phyloP scores from a whole-genome alignment of 768 basidiomycete genomes.

The Rubroboletus satanas region DNA sequence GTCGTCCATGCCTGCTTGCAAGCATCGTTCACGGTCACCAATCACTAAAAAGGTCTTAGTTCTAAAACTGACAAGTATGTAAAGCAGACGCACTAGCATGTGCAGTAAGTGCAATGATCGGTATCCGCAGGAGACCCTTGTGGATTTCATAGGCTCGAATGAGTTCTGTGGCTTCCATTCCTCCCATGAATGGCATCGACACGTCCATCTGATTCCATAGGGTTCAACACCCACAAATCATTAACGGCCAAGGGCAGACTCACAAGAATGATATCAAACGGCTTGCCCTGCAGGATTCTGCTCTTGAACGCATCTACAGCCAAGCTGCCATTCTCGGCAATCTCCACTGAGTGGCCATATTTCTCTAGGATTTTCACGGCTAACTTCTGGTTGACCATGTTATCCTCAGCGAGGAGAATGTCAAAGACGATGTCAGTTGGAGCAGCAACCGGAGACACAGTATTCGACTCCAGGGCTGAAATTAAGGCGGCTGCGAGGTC shows the following conservation, averaged over 20 bases:
- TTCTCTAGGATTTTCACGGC: conserved; percentile 96
- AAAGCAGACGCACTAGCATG: conserved; percentile 76
- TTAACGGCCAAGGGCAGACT: conserved; percentile 28
- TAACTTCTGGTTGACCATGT: conserved; percentile 91
- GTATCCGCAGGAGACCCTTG: conserved; percentile 65
- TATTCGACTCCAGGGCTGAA: conserved; percentile 92
- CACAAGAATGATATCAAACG: conserved; percentile 90
- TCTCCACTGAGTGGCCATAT: conserved; percentile 92
- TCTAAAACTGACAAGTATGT: not conserved
- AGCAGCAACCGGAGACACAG: conserved; percentile 80
- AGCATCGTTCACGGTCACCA: conserved; percentile 73
- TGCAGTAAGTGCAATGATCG: conserved; percentile 95
- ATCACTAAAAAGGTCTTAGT: conserved; percentile 57
- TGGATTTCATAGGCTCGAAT: conserved; percentile 83
- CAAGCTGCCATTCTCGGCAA: conserved; percentile 94
- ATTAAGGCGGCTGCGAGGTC: conserved; percentile 91
- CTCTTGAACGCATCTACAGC: conserved; percentile 91
- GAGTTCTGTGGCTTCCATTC: conserved; percentile 94
- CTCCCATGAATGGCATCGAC: conserved; percentile 98
- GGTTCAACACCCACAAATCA: not conserved
- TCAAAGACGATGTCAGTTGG: conserved; percentile 86
- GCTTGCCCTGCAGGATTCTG: conserved; percentile 61
- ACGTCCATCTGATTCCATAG: conserved; percentile 80
- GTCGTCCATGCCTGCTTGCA: conserved; percentile 79
- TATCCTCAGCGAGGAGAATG: conserved; percentile 96